A percentile compares a stretch with the other conserved stretches of the same genome.
Evolutionary conservation across 495 filamentous ascomycete species (phyloP).

Genomic region (Penicillium simplicissimum): DNA sequence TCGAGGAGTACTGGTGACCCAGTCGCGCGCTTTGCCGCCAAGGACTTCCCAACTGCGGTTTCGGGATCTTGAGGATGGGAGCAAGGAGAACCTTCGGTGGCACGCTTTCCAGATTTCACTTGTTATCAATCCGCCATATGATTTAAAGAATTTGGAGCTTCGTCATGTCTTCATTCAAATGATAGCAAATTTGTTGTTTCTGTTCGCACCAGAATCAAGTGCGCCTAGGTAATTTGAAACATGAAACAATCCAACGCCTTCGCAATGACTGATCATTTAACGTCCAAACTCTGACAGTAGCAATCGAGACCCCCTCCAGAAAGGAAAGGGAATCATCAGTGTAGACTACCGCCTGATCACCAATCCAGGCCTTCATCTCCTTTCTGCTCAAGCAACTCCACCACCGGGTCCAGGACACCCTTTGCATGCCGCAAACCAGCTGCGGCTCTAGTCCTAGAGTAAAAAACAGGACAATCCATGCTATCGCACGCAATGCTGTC

Average conservation of each 20-base stretch:
- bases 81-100: not conserved
- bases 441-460: constrained; percentile 73
- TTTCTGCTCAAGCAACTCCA: constrained; percentile 54
- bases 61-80: not conserved
- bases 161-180: not conserved
- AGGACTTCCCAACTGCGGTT: not conserved
- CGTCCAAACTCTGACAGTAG: not conserved
- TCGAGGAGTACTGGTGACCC: not conserved
- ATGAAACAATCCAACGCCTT: constrained; percentile 3
- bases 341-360: constrained; percentile 24
- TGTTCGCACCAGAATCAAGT: not conserved
- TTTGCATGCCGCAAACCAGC: constrained; percentile 60
- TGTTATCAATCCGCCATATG: not conserved
- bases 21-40: not conserved
- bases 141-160: not conserved
- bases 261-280: not conserved
- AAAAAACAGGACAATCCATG: constrained; percentile 91
- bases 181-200: not conserved
- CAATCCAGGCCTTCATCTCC: constrained; percentile 45
- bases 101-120: not conserved
- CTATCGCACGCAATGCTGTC: constrained; percentile 86
- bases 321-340: not conserved
- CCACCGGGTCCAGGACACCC: constrained; percentile 54
- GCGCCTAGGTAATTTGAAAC: not conserved
- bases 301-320: not conserved